Percentiles rank a stretch among this genome's conserved stretches.
phyloP scores from a whole-genome alignment of 805 yeast species.

The Hanseniaspora hatyaiensis region DNA sequence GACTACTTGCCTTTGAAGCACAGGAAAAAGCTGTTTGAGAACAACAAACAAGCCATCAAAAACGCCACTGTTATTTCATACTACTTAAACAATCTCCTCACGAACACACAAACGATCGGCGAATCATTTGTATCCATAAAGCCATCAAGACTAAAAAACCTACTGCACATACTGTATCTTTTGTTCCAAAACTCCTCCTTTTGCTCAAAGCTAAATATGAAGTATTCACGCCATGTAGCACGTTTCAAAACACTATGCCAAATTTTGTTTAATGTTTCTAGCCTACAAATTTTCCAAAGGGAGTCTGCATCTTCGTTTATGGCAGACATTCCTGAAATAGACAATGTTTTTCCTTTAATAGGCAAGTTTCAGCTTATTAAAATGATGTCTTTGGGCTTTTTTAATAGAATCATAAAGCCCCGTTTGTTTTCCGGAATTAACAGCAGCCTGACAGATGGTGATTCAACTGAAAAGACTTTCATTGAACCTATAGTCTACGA shows the following conservation, averaged over 20 bases:
- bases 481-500: background rate
- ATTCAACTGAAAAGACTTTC: too few species aligned
- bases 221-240: background rate
- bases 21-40: background rate
- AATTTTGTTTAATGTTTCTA: background rate
- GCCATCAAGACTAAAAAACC: conserved; percentile 1
- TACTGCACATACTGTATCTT: background rate
- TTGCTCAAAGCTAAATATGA: background rate
- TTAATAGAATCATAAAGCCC: too few species aligned
- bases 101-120: background rate
- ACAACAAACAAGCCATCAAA: background rate
- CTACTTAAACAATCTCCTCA: background rate
- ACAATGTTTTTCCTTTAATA: background rate
- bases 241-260: background rate
- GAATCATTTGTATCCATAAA: background rate
- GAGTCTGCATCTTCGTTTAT: background rate
- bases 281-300: background rate
- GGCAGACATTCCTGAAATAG: background rate
- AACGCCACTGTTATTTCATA: background rate
- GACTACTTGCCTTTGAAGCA: background rate
- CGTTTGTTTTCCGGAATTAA: background rate
- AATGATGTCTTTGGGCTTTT: too few species aligned
- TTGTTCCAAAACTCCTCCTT: background rate
- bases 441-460: too few species aligned
- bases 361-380: background rate